These are phyloP conservation scores for Saxophila tyrrhenica DNA, from an alignment of 495 filamentous ascomycete species.

Conservation along the genomic window DNA sequence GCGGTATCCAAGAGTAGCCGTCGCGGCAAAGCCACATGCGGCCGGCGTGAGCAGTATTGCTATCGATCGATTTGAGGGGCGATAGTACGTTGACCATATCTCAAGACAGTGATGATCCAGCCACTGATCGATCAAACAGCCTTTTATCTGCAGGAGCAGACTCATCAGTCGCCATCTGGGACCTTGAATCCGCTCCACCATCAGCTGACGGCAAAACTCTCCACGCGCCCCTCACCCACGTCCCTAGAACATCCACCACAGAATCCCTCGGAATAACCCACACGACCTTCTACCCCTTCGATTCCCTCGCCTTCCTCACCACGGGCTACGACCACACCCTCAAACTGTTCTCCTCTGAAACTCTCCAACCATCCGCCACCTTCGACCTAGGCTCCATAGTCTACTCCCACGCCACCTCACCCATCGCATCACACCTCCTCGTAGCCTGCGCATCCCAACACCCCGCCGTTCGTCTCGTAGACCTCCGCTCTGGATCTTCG, in stretches of 20 bases:
- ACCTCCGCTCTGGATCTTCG: constrained; percentile 63
- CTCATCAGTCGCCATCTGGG: constrained; percentile 69
- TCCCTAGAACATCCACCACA: constrained; percentile 21
- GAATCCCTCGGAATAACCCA: constrained; percentile 67
- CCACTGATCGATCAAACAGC: constrained; percentile 31
- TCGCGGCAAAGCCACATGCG: constrained; percentile 45
- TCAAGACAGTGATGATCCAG: neutral
- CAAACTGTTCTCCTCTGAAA: constrained; percentile 62
- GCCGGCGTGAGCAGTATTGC: constrained; percentile 65
- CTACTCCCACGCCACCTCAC: constrained; percentile 65
- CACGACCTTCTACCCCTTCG: constrained; percentile 80
- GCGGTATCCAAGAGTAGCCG: neutral
- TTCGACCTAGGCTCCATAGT: constrained; percentile 63
- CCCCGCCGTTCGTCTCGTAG: constrained; percentile 66
- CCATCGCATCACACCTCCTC: constrained; percentile 58
- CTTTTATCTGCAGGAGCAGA: constrained; percentile 76
- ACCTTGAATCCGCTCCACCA: constrained; percentile 46
- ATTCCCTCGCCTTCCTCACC: constrained; percentile 65
- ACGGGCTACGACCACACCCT: constrained; percentile 75
- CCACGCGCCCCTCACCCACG: constrained; percentile 40
- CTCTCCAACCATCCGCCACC: constrained; percentile 46
- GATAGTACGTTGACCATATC: constrained; percentile 45
- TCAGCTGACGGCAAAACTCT: constrained; percentile 28
- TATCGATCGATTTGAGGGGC: constrained; percentile 65
- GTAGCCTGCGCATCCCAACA: constrained; percentile 79